A percentile compares a stretch with the other conserved stretches of the same genome.
Evolutionary conservation across 2,329 filamentous ascomycete genomes (phyloP).

Genomic region (Knoxdaviesia capensis): DNA sequence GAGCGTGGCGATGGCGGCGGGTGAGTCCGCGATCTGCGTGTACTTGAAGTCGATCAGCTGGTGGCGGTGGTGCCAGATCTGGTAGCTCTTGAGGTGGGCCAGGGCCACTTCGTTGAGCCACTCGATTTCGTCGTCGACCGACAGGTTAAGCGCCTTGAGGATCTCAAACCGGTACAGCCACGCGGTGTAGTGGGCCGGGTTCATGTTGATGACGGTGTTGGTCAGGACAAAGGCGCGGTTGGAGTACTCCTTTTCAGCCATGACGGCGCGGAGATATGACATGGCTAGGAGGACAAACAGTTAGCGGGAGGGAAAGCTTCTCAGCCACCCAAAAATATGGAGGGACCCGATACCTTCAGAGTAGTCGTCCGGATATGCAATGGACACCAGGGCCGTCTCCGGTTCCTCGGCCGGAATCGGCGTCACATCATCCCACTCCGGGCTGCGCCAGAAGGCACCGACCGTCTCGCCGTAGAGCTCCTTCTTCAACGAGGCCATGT

Average conservation of each 20-base stretch:
- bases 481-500: slow-evolving; percentile 28
- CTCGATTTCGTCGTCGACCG: slow-evolving; percentile 50
- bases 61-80: slow-evolving; percentile 75
- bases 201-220: slow-evolving; percentile 76
- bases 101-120: slow-evolving; percentile 80
- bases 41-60: slow-evolving; percentile 40
- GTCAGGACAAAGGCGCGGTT: slow-evolving; percentile 63
- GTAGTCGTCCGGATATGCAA: slow-evolving; percentile 81
- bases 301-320: neutral
- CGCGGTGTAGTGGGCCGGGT: slow-evolving; percentile 94
- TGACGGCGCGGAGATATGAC: slow-evolving; percentile 80
- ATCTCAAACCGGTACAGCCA: slow-evolving; percentile 88
- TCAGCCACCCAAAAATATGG: neutral
- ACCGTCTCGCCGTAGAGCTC: slow-evolving; percentile 31
- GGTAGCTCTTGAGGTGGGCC: slow-evolving; percentile 87
- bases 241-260: slow-evolving; percentile 73
- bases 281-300: slow-evolving; percentile 34
- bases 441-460: slow-evolving; percentile 33
- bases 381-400: slow-evolving; percentile 68
- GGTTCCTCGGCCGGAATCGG: slow-evolving; percentile 75
- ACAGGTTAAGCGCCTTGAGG: slow-evolving; percentile 43
- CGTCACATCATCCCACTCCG: slow-evolving; percentile 65
- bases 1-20: slow-evolving; percentile 33
- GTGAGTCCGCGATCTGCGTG: slow-evolving; percentile 37
- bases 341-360: slow-evolving; percentile 38